Conservation (phyloP, 352 stramenopile species). For the Pythium plurisporium region DNA sequence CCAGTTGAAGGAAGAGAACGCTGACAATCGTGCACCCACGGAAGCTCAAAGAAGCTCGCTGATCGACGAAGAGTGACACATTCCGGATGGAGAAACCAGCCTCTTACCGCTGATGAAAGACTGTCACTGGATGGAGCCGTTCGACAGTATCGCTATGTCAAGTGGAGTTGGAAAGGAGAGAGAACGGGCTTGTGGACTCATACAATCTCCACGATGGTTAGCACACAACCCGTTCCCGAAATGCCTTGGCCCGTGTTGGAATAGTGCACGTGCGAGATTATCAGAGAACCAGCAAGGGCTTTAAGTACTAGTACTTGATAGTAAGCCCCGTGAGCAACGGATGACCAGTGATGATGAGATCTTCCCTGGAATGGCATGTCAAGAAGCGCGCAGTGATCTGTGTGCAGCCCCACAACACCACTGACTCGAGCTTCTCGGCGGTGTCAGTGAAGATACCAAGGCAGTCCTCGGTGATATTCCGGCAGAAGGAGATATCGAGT, state of each 20-base stretch:
- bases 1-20: background rate
- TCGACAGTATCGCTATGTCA: background rate
- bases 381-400: slow-evolving; percentile 76
- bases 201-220: background rate
- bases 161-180: background rate
- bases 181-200: background rate
- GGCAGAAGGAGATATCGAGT: slow-evolving; percentile 78
- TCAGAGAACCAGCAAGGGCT: background rate
- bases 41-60: background rate
- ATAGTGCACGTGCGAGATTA: too few species aligned
- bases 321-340: slow-evolving; percentile 70
- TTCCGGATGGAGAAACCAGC: background rate
- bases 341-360: slow-evolving; percentile 60
- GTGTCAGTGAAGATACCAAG: slow-evolving; percentile 57
- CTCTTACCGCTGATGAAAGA: background rate
- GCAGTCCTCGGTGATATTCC: slow-evolving; percentile 61
- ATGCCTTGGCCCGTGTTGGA: too few species aligned
- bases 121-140: background rate
- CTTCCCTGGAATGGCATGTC: slow-evolving; percentile 56
- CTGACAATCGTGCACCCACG: background rate
- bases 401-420: slow-evolving; percentile 75
- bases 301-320: slow-evolving; percentile 40
- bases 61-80: background rate
- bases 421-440: slow-evolving; percentile 33
- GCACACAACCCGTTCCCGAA: too few species aligned